Evolutionary conservation across 2,329 filamentous ascomycete genomes (phyloP), one percentile per base, ranked within the genome.

Genomic region (Tympanopsis confertula): DNA sequence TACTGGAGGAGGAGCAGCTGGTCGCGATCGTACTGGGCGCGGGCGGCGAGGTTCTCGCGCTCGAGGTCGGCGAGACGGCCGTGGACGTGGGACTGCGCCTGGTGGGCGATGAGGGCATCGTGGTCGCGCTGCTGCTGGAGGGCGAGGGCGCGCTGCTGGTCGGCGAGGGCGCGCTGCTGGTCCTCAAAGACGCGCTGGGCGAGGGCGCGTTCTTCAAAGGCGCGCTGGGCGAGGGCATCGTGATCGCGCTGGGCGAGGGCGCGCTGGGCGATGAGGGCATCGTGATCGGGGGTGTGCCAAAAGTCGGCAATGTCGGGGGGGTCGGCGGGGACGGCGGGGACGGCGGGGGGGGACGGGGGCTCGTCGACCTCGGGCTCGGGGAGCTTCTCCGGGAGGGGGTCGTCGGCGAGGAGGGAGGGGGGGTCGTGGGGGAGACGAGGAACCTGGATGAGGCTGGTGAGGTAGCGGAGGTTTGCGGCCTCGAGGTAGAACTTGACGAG

Each of bases 401-500:
- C 86, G 51, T 94, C 87, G 14, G 78, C 75, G 13, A 95, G 69
- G 22, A 96, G 69, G 51, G 86, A 95, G 0, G 91, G 91, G 1
- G 91, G 85, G 39, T 96, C 88, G 60, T 94, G 86, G 1, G 91
- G 88, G 37, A 98, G 73, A 57, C 95, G 95, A 1, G 91, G 91
- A 5, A 98, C 86, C 2, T 86, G 94, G 53, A 98, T 96, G 37
- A 98, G 69, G 51, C 87, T 94, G 13, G 91, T 98, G 36, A 98
- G 72, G 56, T 98, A 98, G 48, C 89, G 82, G 39, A 98, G 71
- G 58, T 96, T 98, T 12, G 89, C 95, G 62, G 91, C 98, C 62
- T 98, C 91, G 61, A 96, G 96, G 64, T 98, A 98, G 63, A 96
- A 98, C 54, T 94, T 91, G 55, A 94, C 84, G 13, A 98, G 74